Base-by-base conservation (phyloP, 2,329 filamentous ascomycete species). In the Ophiostoma tasmaniense region DNA sequence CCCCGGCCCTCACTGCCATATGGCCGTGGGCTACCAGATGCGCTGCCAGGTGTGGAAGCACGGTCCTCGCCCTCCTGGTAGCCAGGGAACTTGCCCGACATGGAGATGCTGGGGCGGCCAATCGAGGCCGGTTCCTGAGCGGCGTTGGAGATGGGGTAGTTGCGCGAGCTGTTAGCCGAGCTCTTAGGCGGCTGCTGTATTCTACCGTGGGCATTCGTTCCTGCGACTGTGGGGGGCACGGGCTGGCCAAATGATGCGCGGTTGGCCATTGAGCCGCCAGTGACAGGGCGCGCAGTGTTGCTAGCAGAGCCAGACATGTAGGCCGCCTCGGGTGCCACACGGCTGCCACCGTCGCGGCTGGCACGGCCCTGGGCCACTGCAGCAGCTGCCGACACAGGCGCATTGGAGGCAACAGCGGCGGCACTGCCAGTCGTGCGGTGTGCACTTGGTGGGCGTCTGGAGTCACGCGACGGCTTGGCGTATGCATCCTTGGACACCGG, bases 191-290 rank as follows among this genome's bases (percentile, higher is more conserved):
- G 91, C 76, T 97, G 94, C 73, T 95, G 91, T 74, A 98, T 92
- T 72, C 90, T 90, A 72, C 93, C 94, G 77, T 97, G 91, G 3
- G 87, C 93, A 78, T 95, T 97, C 67, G 93, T 95, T 73, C 90
- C 89, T 66, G 93, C 93, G 71, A 97, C 89, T 65, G 92, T 88
- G 37, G 95, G 93, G 68, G 92, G 92, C 64, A 89, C 89, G 66
- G 94, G 95, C 78, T 96, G 92, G 73, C 92, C 92, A 77, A 98
- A 97, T 70, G 91, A 90, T 77, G 90, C 85, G 72, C 90, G 87
- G 73, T 76, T 80, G 76, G 76, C 84, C 83, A 94, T 87, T 2
- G 93, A 95, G 66, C 90, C 91, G 69, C 92, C 90, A 13, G 94
- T 98, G 69, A 87, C 87, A 17, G 94, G 93, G 66, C 94, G 75